Conservation (phyloP, 1,139 yeast genomes). For the Zhuliangozyma parablackwelliae region DNA sequence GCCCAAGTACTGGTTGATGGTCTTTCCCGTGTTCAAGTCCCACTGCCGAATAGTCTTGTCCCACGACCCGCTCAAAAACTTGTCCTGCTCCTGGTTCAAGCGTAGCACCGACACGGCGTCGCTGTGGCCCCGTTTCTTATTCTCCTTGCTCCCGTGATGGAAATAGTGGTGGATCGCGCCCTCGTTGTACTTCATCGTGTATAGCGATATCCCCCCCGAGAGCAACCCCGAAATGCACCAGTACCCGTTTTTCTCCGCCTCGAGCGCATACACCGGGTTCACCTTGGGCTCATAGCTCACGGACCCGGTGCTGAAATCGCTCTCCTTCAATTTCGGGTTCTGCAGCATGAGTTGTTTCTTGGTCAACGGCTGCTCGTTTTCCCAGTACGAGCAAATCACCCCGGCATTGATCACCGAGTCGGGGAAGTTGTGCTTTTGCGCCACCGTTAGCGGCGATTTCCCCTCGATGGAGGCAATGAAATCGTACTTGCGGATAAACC, state of each 20-base stretch:
- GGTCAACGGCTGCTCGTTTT: constrained; percentile 80
- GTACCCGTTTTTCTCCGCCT: constrained; percentile 73
- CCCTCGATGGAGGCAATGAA: constrained; percentile 84
- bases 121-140: constrained; percentile 43
- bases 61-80: constrained; percentile 84
- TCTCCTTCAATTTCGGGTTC: constrained; percentile 42
- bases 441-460: constrained; percentile 82
- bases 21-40: constrained; percentile 78
- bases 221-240: constrained; percentile 84
- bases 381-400: constrained; percentile 84
- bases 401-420: constrained; percentile 87
- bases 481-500: constrained; percentile 86
- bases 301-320: constrained; percentile 39
- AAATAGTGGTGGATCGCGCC: constrained; percentile 80
- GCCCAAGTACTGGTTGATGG: constrained; percentile 43
- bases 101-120: constrained; percentile 71
- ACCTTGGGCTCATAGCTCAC: constrained; percentile 58
- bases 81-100: constrained; percentile 56
- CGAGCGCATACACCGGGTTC: constrained; percentile 86
- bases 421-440: constrained; percentile 75
- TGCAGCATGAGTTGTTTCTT: constrained; percentile 32
- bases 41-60: constrained; percentile 74
- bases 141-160: constrained; percentile 25
- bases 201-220: constrained; percentile 83
- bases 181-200: constrained; percentile 78